These are phyloP conservation scores for Themeda triandra DNA, from an alignment of 176 grass and related monocot genomes.

Conservation along the genomic window DNA sequence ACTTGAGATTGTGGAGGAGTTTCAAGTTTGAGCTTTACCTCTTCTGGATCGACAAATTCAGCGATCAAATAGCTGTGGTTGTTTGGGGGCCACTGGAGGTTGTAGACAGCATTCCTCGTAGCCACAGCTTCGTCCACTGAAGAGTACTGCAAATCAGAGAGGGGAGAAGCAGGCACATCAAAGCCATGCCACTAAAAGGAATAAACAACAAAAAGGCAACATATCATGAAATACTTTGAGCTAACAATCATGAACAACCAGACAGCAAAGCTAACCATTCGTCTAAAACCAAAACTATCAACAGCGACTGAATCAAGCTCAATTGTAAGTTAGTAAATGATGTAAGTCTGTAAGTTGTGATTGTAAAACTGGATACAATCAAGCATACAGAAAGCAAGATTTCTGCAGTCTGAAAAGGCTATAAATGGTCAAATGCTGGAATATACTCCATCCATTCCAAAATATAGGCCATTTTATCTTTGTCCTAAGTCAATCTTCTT, in stretches of 20 bases:
- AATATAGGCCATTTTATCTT: neutral
- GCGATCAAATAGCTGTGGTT: constrained; percentile 75
- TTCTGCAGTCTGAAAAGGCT: neutral
- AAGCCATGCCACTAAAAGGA: neutral
- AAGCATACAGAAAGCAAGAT: constrained; percentile 2
- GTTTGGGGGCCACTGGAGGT: constrained; percentile 94
- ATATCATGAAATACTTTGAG: neutral
- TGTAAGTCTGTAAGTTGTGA: neutral
- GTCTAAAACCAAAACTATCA: neutral
- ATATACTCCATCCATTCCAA: neutral
- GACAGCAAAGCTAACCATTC: neutral
- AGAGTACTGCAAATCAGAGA: constrained; percentile 51
- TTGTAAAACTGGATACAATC: neutral
- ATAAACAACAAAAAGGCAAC: neutral
- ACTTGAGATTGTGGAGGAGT: constrained; percentile 23
- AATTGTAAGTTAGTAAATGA: neutral
- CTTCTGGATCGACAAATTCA: constrained; percentile 91
- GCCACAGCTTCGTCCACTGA: constrained; percentile 86
- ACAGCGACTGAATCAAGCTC: neutral
- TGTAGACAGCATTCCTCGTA: constrained; percentile 79
- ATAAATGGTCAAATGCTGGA: neutral
- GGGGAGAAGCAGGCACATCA: neutral
- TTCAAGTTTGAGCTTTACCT: constrained; percentile 69
- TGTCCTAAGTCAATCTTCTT: too few species aligned
- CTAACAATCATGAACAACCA: neutral